These are phyloP conservation scores for Soucietia sequanensis DNA, from an alignment of 805 yeast genomes.

Conservation along the genomic window DNA sequence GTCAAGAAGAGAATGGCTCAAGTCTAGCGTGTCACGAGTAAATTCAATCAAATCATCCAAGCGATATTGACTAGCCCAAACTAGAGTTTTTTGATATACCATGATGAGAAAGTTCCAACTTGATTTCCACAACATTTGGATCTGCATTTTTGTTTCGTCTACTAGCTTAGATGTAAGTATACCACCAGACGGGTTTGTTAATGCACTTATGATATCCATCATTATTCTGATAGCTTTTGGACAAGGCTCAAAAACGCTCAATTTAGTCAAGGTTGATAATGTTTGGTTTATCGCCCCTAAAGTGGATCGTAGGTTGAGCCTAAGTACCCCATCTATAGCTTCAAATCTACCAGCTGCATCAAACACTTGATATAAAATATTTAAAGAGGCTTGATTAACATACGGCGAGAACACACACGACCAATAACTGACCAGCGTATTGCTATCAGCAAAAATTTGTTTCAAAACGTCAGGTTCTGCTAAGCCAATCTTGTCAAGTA, in stretches of 20 bases:
- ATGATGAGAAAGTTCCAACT: constrained; percentile 73
- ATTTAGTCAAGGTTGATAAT: constrained; percentile 42
- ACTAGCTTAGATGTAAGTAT: constrained; percentile 26
- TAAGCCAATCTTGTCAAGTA: constrained; percentile 33
- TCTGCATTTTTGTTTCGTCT: constrained; percentile 10
- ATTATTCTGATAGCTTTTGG: constrained; percentile 72
- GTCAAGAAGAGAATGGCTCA: constrained; percentile 66
- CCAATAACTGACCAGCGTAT: constrained; percentile 65
- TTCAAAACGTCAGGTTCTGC: constrained; percentile 25
- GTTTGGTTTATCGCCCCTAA: constrained; percentile 49
- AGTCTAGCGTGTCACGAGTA: constrained; percentile 81
- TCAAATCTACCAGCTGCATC: constrained; percentile 71
- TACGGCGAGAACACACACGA: constrained; percentile 68
- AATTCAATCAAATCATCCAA: constrained; percentile 66
- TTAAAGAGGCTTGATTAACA: constrained; percentile 67
- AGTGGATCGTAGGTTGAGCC: constrained; percentile 40
- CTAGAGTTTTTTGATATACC: constrained; percentile 63
- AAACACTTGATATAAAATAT: constrained; percentile 69
- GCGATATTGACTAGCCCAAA: constrained; percentile 71
- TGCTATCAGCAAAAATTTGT: constrained; percentile 19
- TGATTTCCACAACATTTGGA: constrained; percentile 56
- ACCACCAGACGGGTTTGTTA: constrained; percentile 69
- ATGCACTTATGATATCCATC: constrained; percentile 66
- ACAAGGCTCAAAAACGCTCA: constrained; percentile 65
- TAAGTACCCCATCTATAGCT: constrained; percentile 59